Base-by-base conservation (phyloP, 257 asterid species). In the Solanum rostratum region DNA sequence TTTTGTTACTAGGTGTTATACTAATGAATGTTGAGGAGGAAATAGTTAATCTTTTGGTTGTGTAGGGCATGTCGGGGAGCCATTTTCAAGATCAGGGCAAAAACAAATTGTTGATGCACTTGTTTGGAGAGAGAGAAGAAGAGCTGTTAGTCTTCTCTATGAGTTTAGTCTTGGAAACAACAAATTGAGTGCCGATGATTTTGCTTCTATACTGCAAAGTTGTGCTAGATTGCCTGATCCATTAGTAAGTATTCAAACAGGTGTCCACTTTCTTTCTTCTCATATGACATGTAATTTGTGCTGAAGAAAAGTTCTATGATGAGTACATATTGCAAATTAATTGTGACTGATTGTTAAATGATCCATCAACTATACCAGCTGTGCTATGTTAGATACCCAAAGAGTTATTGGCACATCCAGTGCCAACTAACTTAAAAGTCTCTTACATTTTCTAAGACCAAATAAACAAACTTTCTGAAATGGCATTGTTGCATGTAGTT, bases 201-300 rank as follows among this genome's bases (percentile, higher is more conserved):
- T 96, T 85, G 66, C 89, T 86, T 85, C 80, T 65, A 90, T 96
- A 84, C 94, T 96, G 88, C 89, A 88, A 80, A 88, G 89, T 85
- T 96, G 97, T 88, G 95, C 98, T 11, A 86, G 88, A 83, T 85
- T 86, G 84, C 97, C 94, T 39, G 98, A 96, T 89, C 97, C 98
- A 82, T 84, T 92, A 95, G 99, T 94, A 87, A 69, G 91, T 59
- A 83, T 83, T 85, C 85, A 62, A 63, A 50, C n/a, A 29, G 79
- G 65, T 9, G 1, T 46, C 65, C 57, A 41, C 13, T 30, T 82
- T 80, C 39, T 83, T 63, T 73, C 55, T 82, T 84, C 33, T 79
- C 50, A 55, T 59, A 22, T 73, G 53, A 45, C 50, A 41, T 65
- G 52, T 69, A 83, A 14, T 37, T 69, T 83, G 54, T 41, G 27